A percentile compares a stretch with the other conserved stretches of the same genome.
Conservation (phyloP, 805 yeast genomes). For the baker's yeast (Saccharomyces cerevisiae) region DNA sequence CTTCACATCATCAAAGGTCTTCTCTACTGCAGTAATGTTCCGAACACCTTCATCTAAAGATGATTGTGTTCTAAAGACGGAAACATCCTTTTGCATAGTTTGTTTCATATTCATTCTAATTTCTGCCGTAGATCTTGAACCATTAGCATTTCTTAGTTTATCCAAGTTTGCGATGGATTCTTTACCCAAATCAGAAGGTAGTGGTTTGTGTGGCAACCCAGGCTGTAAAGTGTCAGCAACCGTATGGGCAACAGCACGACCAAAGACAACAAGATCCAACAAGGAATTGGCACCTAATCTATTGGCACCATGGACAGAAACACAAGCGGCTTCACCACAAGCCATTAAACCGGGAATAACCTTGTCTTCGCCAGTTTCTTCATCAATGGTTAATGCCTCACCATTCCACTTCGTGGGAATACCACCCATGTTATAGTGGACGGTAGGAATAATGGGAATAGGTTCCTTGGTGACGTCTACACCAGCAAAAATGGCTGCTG, state of each 20-base stretch:
- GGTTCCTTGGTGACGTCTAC: slow-evolving; percentile 99
- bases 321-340: slow-evolving; percentile 99
- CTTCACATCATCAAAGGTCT: slow-evolving; percentile 63
- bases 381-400: slow-evolving; percentile 80
- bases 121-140: slow-evolving; percentile 75
- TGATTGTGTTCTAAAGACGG: slow-evolving; percentile 92
- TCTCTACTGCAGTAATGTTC: slow-evolving; percentile 68
- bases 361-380: slow-evolving; percentile 75
- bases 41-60: slow-evolving; percentile 86
- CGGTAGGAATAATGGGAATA: slow-evolving; percentile 95
- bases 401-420: slow-evolving; percentile 97
- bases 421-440: slow-evolving; percentile 99
- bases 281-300: slow-evolving; percentile 98
- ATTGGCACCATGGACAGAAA: slow-evolving; percentile 98
- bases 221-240: slow-evolving; percentile 80
- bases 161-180: slow-evolving; percentile 89
- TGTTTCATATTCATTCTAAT: slow-evolving; percentile 90
- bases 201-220: slow-evolving; percentile 75
- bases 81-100: slow-evolving; percentile 93
- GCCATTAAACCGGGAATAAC: slow-evolving; percentile 90
- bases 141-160: slow-evolving; percentile 75
- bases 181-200: slow-evolving; percentile 80
- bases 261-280: slow-evolving; percentile 92
- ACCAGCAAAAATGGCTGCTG: slow-evolving; percentile 97
- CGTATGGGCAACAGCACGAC: slow-evolving; percentile 95